A percentile compares a stretch with the other conserved stretches of the same genome.
phyloP scores from a whole-genome alignment of 345 rosid species.

The Citrus hindsii region DNA sequence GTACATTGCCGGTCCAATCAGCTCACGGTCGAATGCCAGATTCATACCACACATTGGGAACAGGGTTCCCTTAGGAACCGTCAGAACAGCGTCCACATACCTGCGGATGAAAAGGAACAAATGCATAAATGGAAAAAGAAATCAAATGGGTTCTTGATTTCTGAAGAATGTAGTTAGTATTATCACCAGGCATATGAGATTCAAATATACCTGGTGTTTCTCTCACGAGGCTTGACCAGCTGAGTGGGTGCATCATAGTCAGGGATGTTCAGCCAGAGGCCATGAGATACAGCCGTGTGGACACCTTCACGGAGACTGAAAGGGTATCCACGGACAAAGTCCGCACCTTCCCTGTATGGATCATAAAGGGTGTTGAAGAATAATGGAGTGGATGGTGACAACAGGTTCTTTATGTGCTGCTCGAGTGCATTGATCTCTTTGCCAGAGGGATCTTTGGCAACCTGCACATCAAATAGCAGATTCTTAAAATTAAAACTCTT shows the following conservation, averaged over 20 bases:
- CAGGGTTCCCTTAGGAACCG: constrained; percentile 44
- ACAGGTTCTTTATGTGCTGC: constrained; percentile 50
- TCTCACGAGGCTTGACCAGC: constrained; percentile 53
- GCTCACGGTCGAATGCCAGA: constrained; percentile 45
- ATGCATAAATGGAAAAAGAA: not conserved
- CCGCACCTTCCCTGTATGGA: constrained; percentile 47
- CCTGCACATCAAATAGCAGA: constrained; percentile 19
- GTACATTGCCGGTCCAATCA: constrained; percentile 61
- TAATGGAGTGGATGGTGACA: constrained; percentile 43
- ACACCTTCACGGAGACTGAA: constrained; percentile 43
- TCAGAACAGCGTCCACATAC: constrained; percentile 49
- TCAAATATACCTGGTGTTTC: constrained; percentile 33
- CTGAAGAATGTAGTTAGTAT: not conserved
- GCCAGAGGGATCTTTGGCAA: constrained; percentile 49
- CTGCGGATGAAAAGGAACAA: constrained; percentile 16
- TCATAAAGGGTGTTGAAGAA: constrained; percentile 58
- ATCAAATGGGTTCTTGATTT: not conserved
- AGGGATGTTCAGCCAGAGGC: constrained; percentile 55
- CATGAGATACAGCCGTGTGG: constrained; percentile 45
- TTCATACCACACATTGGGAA: constrained; percentile 61
- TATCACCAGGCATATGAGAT: not conserved
- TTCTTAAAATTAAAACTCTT: not conserved
- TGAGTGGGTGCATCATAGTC: constrained; percentile 54
- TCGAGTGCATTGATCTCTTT: constrained; percentile 48
- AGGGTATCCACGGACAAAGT: constrained; percentile 51